Base-by-base conservation (phyloP, 2,329 filamentous ascomycete species). In the Aureobasidium sp. region DNA sequence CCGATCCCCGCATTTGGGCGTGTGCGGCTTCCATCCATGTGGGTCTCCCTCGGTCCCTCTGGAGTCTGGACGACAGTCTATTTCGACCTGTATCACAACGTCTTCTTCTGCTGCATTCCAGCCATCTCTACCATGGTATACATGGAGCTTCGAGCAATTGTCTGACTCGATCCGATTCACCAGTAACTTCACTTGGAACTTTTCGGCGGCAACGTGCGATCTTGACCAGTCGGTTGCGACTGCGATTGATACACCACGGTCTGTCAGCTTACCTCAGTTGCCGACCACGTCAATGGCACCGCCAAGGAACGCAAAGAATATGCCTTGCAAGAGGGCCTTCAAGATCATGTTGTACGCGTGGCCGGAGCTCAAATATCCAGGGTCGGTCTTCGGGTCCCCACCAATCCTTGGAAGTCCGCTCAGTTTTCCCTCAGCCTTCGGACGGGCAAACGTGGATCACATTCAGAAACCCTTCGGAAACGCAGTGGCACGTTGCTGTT, bases 311-410 rank as follows among this genome's bases (percentile, higher is more conserved):
- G 36, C 27, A 45, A 57, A 53, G 22, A 25, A n/a, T 1, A 29
- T 55, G n/a, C 2, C 15, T 20, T 22, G 31, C 9, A 25, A 15
- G 4, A 12, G 3, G 12, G 8, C 37, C 9, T 45, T 27, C n/a
- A 11, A 48, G n/a, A 22, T 60, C 36, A 15, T 34, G 20, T 51
- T 51, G 57, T 60, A 60, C 57, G 57, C 57, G 57, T 42, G 57
- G 44, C 42, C 34, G 34, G 42, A 39, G 22, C 31, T 37, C 34
- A 48, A 36, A 29, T 60, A 36, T 8, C 25, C 45, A 27, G 29
- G n/a, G 57, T 60, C 57, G 57, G 44, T 51, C 57, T 60, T 60
- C 44, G 57, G 57, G 11, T 60, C 57, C 57, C 57, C 44, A 31
- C 57, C 44, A n/a, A 37, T 15, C 41, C 31, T 39, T 39, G 31